phyloP scores from a whole-genome alignment of 208 protist genomes.

The Acanthamoeba triangularis region DNA sequence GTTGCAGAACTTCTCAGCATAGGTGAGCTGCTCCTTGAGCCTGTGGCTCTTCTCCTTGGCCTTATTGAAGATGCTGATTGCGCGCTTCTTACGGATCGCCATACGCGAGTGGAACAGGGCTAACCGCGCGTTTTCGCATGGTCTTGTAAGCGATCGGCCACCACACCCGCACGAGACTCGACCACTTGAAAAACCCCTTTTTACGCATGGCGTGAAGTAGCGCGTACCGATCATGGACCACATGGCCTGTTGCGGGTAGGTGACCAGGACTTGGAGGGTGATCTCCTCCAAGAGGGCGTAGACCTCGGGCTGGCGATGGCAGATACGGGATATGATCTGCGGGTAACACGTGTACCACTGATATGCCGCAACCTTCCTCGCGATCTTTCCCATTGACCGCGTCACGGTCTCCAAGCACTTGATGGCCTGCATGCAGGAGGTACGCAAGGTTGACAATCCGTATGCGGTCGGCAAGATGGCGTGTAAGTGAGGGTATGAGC shows the following conservation, averaged over 20 bases:
- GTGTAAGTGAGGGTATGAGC: background rate
- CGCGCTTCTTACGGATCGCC: constrained; percentile 30
- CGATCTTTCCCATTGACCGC: constrained; percentile 50
- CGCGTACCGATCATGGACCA: constrained; percentile 83
- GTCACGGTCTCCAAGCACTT: constrained; percentile 62
- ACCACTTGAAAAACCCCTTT: too few species aligned
- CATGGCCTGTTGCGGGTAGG: constrained; percentile 87
- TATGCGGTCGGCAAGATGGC: background rate
- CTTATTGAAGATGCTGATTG: constrained; percentile 62
- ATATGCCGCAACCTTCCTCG: constrained; percentile 77
- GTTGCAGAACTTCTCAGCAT: constrained; percentile 73
- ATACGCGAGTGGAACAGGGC: constrained; percentile 42
- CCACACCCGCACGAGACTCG: too few species aligned
- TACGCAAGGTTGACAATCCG: background rate
- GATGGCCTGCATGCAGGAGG: background rate
- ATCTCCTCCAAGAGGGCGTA: constrained; percentile 82
- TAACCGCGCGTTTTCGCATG: background rate
- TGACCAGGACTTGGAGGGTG: constrained; percentile 83
- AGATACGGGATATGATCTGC: constrained; percentile 91
- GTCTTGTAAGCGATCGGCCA: too few species aligned
- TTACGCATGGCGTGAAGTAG: too few species aligned
- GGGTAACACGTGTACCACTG: constrained; percentile 87
- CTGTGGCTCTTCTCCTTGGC: constrained; percentile 25
- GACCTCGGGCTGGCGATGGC: constrained; percentile 83
- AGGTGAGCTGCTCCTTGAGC: constrained; percentile 63